Evolutionary conservation across 2,329 filamentous ascomycete species (phyloP).

Genomic region (Trichoderma harzianum): DNA sequence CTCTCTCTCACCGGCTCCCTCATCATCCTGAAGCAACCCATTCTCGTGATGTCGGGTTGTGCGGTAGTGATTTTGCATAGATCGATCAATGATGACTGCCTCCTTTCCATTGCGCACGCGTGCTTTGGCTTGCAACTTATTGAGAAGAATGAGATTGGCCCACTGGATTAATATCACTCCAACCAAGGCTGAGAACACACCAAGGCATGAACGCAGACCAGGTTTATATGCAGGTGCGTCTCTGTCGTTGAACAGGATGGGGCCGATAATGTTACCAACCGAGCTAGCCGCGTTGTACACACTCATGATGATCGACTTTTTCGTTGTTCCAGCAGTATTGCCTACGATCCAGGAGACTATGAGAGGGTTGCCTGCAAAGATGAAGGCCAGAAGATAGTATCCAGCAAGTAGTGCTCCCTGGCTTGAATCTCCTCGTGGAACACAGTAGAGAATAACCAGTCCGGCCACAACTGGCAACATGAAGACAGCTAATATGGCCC

Average conservation of each 20-base stretch:
- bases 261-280: conserved; percentile 65
- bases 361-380: conserved; percentile 64
- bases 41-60: conserved; percentile 18
- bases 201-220: conserved; percentile 54
- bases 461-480: conserved; percentile 60
- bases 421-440: conserved; percentile 40
- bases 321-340: conserved; percentile 66
- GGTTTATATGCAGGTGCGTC: conserved; percentile 59
- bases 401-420: conserved; percentile 48
- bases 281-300: conserved; percentile 61
- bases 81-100: conserved; percentile 55
- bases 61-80: conserved; percentile 55
- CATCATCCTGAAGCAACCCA: conserved; percentile 3
- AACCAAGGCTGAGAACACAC: conserved; percentile 51
- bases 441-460: conserved; percentile 52
- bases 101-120: conserved; percentile 59
- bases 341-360: conserved; percentile 67
- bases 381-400: conserved; percentile 64
- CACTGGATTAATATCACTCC: conserved; percentile 53
- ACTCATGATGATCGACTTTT: conserved; percentile 62
- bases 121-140: conserved; percentile 52
- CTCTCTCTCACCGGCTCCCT: conserved; percentile 3
- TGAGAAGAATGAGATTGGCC: conserved; percentile 52
- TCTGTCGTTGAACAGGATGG: conserved; percentile 55
- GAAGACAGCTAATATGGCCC: conserved; percentile 49